Base-by-base conservation (phyloP, 2,329 filamentous ascomycete genomes). In the Aspergillus sp. region DNA sequence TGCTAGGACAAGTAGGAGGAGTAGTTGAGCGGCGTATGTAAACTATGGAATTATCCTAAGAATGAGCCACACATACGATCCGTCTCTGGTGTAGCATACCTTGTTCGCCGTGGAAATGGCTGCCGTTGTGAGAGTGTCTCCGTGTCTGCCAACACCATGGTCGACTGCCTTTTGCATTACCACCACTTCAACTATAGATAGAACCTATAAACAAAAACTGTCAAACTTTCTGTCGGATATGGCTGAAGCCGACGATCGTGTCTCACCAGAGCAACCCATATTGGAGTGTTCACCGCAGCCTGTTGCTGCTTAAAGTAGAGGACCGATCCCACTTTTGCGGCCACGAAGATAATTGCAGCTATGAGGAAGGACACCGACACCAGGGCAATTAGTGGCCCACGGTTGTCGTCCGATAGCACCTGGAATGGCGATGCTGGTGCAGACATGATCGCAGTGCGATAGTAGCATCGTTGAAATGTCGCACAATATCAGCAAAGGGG, bases 231-330 rank as follows among this genome's bases (percentile, higher is more conserved):
- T 22, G 8, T 14, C 16, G 17, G 11, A 11, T 26, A 9, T 19
- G 19, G 14, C 22, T n/a, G 20, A 24, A 13, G 6, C 8, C 11
- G 11, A 8, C 10, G 17, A n/a, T 4, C 13, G 3, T 4, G n/a
- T 2, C 49, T 17, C 19, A 58, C 56, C 45, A 56, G 19, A 47
- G 49, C 56, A 7, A 51, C 16, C 56, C 56, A 58, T 26, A 57
- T 54, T 14, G 56, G 54, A 1, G 47, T 58, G 30, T 54, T 56
- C 24, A 54, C 54, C 2, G 44, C 20, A 8, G 45, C 50, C 26
- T 52, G 56, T 24, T 47, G 44, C 24, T 58, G 56, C 30, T 58
- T 58, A 41, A 58, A 58, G 50, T 58, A 54, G 6, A 58, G n/a
- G 24, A 48, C 50, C 5, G 54, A 58, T 10, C 45, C 51, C 7